A percentile compares a stretch with the other conserved stretches of the same genome.
These are phyloP conservation scores for Candida ortonii DNA, from an alignment of 805 yeast genomes.

Conservation along the genomic window DNA sequence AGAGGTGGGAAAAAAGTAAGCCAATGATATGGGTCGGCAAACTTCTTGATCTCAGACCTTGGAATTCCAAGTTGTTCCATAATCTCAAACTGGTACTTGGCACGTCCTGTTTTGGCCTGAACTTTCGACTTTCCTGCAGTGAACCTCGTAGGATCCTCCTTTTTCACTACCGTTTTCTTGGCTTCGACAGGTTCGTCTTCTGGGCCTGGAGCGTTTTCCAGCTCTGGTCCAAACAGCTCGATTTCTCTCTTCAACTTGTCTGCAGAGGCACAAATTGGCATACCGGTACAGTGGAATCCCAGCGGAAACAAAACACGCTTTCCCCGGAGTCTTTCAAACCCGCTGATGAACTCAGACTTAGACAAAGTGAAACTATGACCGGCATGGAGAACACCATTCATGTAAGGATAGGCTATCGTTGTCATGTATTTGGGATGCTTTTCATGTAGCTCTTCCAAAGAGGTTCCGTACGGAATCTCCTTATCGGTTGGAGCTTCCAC, in stretches of 20 bases:
- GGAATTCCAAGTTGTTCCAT: constrained; percentile 92
- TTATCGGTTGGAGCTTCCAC: constrained; percentile 80
- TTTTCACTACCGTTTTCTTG: constrained; percentile 33
- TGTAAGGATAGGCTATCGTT: constrained; percentile 97
- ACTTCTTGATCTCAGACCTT: constrained; percentile 76
- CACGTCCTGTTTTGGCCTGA: constrained; percentile 88
- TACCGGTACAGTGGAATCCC: constrained; percentile 99
- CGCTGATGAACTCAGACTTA: constrained; percentile 87
- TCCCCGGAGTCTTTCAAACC: constrained; percentile 94
- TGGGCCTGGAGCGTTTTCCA: constrained; percentile 61
- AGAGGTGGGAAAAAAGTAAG: constrained; percentile 86
- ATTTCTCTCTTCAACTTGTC: constrained; percentile 92
- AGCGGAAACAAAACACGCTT: constrained; percentile 89
- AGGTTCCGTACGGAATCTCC: constrained; percentile 54
- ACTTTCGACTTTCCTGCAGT: constrained; percentile 92
- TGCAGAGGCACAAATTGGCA: constrained; percentile 96
- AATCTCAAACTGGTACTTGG: constrained; percentile 93
- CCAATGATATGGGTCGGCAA: constrained; percentile 94
- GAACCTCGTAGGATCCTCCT: constrained; percentile 86
- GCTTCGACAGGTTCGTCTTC: constrained; percentile 48
- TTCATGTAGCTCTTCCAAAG: constrained; percentile 67
- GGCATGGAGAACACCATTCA: constrained; percentile 97
- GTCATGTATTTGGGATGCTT: constrained; percentile 84
- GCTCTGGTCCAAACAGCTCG: constrained; percentile 84
- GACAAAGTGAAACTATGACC: constrained; percentile 96